Evolutionary conservation across 345 rosid species (phyloP).

Genomic region (Eucalyptus urophylla): DNA sequence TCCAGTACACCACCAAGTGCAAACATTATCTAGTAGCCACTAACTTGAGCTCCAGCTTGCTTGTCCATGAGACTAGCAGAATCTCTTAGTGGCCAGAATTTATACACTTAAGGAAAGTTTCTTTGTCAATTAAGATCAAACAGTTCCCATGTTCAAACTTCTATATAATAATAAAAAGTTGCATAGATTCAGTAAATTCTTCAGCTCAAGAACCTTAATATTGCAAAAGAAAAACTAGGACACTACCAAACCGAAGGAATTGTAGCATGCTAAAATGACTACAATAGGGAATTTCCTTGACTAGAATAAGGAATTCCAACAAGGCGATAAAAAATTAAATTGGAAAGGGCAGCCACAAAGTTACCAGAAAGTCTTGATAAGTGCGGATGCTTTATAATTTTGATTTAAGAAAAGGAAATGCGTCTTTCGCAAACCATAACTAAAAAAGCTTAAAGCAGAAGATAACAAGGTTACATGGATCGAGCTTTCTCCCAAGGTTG

Average conservation of each 20-base stretch:
- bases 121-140: neutral
- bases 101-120: neutral
- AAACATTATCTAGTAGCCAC: neutral
- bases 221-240: neutral
- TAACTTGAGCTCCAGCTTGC: neutral
- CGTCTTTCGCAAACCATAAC: neutral
- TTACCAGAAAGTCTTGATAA: neutral
- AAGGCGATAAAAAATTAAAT: neutral
- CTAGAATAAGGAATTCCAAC: neutral
- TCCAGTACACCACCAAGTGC: neutral
- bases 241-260: neutral
- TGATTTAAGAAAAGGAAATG: neutral
- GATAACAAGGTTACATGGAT: constrained; percentile 37
- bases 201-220: neutral
- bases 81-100: neutral
- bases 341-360: neutral
- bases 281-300: neutral
- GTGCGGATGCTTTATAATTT: neutral
- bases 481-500: constrained; percentile 94
- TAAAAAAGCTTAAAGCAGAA: neutral
- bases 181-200: neutral
- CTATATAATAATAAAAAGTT: neutral
- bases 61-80: neutral
- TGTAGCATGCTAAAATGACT: neutral
- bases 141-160: neutral